A percentile compares a stretch with the other conserved stretches of the same genome.
phyloP scores from a whole-genome alignment of 345 rosid genomes.

The Aquilaria sinensis region DNA sequence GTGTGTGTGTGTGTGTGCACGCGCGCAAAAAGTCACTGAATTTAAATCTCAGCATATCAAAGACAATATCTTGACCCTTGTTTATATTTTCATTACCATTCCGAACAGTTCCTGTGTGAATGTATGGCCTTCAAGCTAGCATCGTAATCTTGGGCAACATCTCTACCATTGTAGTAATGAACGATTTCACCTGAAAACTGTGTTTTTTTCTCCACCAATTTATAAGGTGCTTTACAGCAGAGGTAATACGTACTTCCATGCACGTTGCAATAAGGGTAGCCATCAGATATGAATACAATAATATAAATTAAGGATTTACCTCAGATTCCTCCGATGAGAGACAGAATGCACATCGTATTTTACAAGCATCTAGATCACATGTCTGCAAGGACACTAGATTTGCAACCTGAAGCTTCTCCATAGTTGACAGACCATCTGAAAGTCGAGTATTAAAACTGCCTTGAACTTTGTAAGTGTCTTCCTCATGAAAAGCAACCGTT shows the following conservation, averaged over 20 bases:
- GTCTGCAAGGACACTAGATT: slow-evolving; percentile 22
- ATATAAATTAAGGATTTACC: slow-evolving; percentile 31
- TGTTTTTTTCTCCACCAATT: slow-evolving; percentile 13
- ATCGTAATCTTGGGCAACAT: slow-evolving; percentile 49
- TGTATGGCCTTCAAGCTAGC: slow-evolving; percentile 59
- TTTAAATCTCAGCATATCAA: too few species aligned
- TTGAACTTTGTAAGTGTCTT: slow-evolving; percentile 14
- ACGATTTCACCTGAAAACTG: slow-evolving; percentile 89
- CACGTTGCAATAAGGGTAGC: not conserved
- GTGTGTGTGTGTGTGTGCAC: too few species aligned
- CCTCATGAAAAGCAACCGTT: slow-evolving; percentile 7
- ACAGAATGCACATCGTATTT: slow-evolving; percentile 68
- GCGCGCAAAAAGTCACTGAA: too few species aligned
- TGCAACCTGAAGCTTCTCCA: slow-evolving; percentile 18
- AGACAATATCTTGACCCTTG: not conserved
- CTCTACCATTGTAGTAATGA: slow-evolving; percentile 57
- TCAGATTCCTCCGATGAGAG: slow-evolving; percentile 60
- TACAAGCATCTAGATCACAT: slow-evolving; percentile 24
- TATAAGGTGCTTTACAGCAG: not conserved
- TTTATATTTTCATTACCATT: slow-evolving; percentile 53
- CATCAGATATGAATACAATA: not conserved
- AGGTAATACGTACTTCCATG: not conserved
- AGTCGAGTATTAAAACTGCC: slow-evolving; percentile 11
- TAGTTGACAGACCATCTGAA: slow-evolving; percentile 17
- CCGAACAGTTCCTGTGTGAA: slow-evolving; percentile 74